phyloP scores from a whole-genome alignment of 495 filamentous ascomycete species.

The Lineolata rhizophorae region DNA sequence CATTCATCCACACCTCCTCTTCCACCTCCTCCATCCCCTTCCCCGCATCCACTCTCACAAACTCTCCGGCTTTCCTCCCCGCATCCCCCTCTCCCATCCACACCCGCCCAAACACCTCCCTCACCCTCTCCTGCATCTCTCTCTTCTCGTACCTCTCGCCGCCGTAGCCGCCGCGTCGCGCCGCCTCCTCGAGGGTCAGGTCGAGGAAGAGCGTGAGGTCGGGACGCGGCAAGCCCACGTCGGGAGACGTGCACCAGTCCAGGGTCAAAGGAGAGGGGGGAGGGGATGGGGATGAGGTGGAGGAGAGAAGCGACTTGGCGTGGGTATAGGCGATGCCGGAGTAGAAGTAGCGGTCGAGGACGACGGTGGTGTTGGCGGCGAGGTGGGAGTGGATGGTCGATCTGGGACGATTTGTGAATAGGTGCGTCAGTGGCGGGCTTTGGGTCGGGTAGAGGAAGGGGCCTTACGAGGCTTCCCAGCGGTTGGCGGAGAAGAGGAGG shows the following conservation, averaged over 20 bases:
- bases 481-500: constrained; percentile 84
- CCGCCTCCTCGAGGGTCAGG: constrained; percentile 48
- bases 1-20: constrained; percentile 8
- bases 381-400: constrained; percentile 39
- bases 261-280: no score
- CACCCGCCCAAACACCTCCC: constrained; percentile 37
- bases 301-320: constrained; percentile 55
- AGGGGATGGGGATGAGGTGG: no score
- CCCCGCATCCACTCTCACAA: constrained; percentile 28
- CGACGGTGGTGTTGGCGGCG: constrained; percentile 41
- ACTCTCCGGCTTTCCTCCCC: no score
- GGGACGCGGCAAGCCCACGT: constrained; percentile 69
- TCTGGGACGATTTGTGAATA: constrained; percentile 13
- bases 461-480: constrained; percentile 63
- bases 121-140: constrained; percentile 62
- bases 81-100: constrained; percentile 10
- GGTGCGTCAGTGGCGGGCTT: constrained; percentile 1
- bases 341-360: constrained; percentile 88
- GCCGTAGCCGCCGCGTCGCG: constrained; percentile 62
- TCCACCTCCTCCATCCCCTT: constrained; percentile 19
- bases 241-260: constrained; percentile 59
- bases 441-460: constrained; percentile 1
- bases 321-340: constrained; percentile 86
- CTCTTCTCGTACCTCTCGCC: constrained; percentile 72
- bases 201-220: constrained; percentile 78